Percentiles rank a stretch among this genome's conserved stretches.
phyloP scores from a whole-genome alignment of 768 basidiomycete genomes.

The Leccinellum rugosiceps region DNA sequence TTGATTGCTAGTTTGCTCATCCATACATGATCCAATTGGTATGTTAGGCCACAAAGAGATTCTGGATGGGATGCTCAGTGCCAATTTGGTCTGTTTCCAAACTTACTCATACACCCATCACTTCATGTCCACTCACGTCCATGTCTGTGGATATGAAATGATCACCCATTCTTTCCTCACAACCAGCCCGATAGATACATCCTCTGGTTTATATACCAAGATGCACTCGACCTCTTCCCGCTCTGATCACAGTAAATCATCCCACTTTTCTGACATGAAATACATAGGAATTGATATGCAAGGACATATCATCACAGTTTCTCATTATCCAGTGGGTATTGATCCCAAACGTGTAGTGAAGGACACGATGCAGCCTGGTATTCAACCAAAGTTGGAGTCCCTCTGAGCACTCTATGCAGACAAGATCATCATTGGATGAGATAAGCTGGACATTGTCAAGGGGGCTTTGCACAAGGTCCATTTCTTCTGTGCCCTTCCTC shows the following conservation, averaged over 20 bases:
- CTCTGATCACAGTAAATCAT: constrained; percentile 6
- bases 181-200: background rate
- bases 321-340: constrained; percentile 93
- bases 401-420: constrained; percentile 83
- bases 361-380: constrained; percentile 80
- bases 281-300: constrained; percentile 70
- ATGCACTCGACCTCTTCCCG: background rate
- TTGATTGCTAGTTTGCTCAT: constrained; percentile 9
- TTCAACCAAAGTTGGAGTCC: constrained; percentile 87
- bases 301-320: constrained; percentile 78
- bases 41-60: constrained; percentile 83
- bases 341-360: constrained; percentile 86
- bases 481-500: background rate
- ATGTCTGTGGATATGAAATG: constrained; percentile 94
- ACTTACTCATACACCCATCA: constrained; percentile 96
- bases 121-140: constrained; percentile 91
- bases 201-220: constrained; percentile 5
- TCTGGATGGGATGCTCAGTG: constrained; percentile 96
- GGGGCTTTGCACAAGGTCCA: constrained; percentile 91
- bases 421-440: constrained; percentile 96
- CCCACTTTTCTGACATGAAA: constrained; percentile 15
- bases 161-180: constrained; percentile 31
- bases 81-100: constrained; percentile 96
- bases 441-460: constrained; percentile 98
- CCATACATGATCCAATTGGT: constrained; percentile 1